Evolutionary conservation across 2,329 filamentous ascomycete species (phyloP), one percentile per base, ranked within the genome.

Genomic region (Paraphoma chrysanthemicola): DNA sequence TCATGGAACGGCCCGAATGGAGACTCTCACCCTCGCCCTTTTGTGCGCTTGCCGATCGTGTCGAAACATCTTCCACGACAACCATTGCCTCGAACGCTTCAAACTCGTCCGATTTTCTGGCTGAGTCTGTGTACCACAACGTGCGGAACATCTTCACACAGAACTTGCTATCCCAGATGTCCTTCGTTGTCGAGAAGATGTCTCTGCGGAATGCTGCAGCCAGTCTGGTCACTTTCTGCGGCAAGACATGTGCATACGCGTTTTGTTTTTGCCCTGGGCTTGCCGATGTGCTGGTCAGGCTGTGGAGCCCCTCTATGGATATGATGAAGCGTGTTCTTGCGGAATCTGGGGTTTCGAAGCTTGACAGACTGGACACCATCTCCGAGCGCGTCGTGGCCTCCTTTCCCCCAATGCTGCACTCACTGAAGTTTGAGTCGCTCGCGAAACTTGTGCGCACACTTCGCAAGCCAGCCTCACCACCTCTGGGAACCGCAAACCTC

Each of bases 1-100:
- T 97, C 71, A 96, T 97, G 93, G 90, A 90, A 77, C 86, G 93
- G 45, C 88, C 90, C 0, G 93, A 97, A 78, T 97, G 93, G 93
- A 87, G 91, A 59, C 83, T 90, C 51, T 85, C 88, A 28, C 90
- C 90, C 0, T 87, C 87, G 4, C 86, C 84, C 17, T 89, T 90
- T 69, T 85, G 86, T 54, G 86, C 89, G 0, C 76, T 91, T 29
- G 79, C 77, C 11, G 84, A 88, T 42, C 85, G 87, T 45, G 81
- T 75, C 31, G 75, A 80, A 47, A 76, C 78, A 39, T 68, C 74
- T 2, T 75, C 80, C 12, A 79, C 80, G 16, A 77, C 78, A 12
- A 79, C 81, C 17, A 84, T 82, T 12, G 84, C 82, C 16, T 90
- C 90, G 0, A 83, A 85, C 10, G 81, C 81, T 31, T 88, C 86